phyloP scores from a whole-genome alignment of 129 eudicot genomes.

The Flaveria bidentis region DNA sequence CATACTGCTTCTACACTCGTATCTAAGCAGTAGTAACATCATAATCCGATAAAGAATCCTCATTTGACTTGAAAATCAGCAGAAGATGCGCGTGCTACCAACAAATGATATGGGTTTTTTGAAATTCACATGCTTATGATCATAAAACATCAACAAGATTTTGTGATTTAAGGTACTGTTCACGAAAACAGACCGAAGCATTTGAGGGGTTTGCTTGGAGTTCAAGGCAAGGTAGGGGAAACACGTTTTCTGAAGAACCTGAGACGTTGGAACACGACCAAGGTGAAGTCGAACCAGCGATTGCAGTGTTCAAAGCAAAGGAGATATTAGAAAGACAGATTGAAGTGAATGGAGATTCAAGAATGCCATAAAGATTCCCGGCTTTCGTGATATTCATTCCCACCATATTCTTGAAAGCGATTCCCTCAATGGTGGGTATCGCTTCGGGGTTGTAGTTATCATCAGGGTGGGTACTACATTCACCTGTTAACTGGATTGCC shows the following conservation, averaged over 20 bases:
- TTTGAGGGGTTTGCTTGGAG: constrained; percentile 41
- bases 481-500: constrained; percentile 64
- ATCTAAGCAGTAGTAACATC: too few species aligned
- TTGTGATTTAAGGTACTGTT: constrained; percentile 15
- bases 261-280: constrained; percentile 72
- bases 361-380: constrained; percentile 60
- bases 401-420: constrained; percentile 48
- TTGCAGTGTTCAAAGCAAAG: constrained; percentile 38
- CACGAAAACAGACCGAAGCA: constrained; percentile 40
- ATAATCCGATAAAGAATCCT: constrained; percentile 25
- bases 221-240: constrained; percentile 75
- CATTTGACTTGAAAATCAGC: constrained; percentile 30
- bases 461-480: constrained; percentile 62
- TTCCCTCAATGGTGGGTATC: constrained; percentile 54
- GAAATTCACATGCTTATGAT: constrained; percentile 18
- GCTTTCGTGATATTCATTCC: constrained; percentile 58
- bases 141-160: constrained; percentile 46
- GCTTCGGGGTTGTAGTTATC: constrained; percentile 67
- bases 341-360: constrained; percentile 68
- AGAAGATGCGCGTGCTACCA: constrained; percentile 36
- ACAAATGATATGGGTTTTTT: constrained; percentile 37
- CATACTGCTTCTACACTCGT: constrained; percentile 4
- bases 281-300: constrained; percentile 29
- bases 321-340: constrained; percentile 60
- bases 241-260: constrained; percentile 60